Percentiles rank a stretch among this genome's conserved stretches.
These are phyloP conservation scores for Phialocephala subalpina DNA, from an alignment of 2,329 filamentous ascomycete species.

Conservation along the genomic window DNA sequence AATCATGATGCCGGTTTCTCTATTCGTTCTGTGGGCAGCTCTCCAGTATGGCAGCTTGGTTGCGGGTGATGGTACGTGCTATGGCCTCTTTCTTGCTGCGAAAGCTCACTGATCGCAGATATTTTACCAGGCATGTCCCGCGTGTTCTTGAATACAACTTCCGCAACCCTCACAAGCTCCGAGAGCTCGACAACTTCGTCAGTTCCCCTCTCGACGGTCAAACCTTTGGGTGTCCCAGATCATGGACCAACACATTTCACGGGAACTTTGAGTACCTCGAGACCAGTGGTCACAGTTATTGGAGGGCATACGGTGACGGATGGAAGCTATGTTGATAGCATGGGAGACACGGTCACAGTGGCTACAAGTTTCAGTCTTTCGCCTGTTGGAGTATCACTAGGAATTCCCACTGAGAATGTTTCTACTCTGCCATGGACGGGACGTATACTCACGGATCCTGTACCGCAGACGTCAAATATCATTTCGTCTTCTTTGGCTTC, in stretches of 20 bases:
- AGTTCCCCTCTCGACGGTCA: background rate
- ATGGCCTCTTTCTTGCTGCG: background rate
- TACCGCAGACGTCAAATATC: background rate
- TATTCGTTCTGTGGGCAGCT: conserved; percentile 25
- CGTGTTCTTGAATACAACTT: conserved; percentile 3
- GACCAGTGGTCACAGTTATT: background rate
- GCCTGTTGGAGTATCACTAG: background rate
- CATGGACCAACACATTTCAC: background rate
- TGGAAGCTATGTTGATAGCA: conserved; percentile 4
- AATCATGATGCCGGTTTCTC: conserved; percentile 30
- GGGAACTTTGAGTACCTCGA: background rate
- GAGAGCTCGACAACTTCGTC: background rate
- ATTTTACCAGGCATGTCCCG: background rate
- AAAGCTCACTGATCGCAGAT: background rate
- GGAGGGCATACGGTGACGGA: conserved; percentile 7
- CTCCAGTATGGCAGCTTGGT: conserved; percentile 25
- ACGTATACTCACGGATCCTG: conserved; percentile 5
- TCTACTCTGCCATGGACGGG: background rate
- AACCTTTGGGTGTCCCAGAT: background rate
- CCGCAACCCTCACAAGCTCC: background rate
- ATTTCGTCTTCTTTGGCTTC: background rate
- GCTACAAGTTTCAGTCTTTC: background rate
- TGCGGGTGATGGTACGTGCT: conserved; percentile 25
- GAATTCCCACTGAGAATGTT: background rate
- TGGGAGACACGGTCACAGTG: background rate